Base-by-base conservation (phyloP, 2,329 filamentous ascomycete genomes). In the Calonectria hongkongensis region DNA sequence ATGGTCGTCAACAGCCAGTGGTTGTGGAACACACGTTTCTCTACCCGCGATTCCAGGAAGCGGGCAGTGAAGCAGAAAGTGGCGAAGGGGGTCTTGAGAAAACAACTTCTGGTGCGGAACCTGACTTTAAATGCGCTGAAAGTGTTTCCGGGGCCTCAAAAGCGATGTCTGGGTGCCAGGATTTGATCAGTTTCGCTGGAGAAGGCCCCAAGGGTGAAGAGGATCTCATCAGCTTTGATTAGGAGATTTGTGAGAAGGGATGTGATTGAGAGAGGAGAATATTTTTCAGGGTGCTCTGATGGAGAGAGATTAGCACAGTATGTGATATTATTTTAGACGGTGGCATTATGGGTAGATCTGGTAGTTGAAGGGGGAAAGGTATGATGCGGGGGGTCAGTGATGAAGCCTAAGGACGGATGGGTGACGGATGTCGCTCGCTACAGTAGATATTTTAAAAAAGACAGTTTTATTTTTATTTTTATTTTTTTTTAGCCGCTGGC, bases 11-110 rank as follows among this genome's bases (percentile, higher is more conserved):
- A 8, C 39, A 48, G 16, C 48, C 70, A 30, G n/a, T 48, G 2
- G 9, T 65, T 13, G 56, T 36, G 18, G 56, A 68, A 18, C 54
- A 72, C 58, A 60, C 18, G 10, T 58, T 72, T 25, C 30, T 48
- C 2, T 12, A 48, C 16, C 13, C 41, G 39, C 47, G 33, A 43
- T 7, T 2, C 18, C 62, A 39, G 16, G 33, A 30, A n/a, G n/a
- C 21, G 7, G 21, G 25, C 13, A 54, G 56, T 10, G 56, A 63
- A 54, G 45, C 21, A 1, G 39, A 21, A 21, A n/a, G 28, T 16
- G 56, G 60, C 5, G 13, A 45, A 13, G 15, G 21, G 13, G 68
- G 60, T n/a, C 30, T 64, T 10, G 71, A 68, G 7, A 54, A 73
- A 10, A 13, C 8, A 27, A 18, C 33, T 9, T 30, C 67, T n/a